These are phyloP conservation scores for Sugiyamaella sp. DNA, from an alignment of 1,139 yeast species.

Conservation along the genomic window DNA sequence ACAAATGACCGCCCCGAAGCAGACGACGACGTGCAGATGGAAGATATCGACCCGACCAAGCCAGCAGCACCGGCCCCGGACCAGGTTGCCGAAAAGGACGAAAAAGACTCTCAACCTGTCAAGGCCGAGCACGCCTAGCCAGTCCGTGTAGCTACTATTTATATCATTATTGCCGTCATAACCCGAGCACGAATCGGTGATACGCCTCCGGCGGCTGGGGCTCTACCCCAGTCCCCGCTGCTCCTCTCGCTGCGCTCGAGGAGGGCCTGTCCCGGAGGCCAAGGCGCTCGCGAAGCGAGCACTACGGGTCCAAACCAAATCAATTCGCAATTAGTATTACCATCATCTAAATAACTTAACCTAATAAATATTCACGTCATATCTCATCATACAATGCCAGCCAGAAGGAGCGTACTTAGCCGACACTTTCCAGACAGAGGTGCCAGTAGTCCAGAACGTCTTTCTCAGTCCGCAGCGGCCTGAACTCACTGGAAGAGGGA, in stretches of 20 bases:
- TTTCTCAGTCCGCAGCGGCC: conserved; percentile 10
- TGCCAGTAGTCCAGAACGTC: conserved; percentile 20
- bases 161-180: too few species aligned
- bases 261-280: too few species aligned
- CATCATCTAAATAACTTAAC: not conserved
- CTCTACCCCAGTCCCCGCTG: not conserved
- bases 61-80: not conserved
- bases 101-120: not conserved
- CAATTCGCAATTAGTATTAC: not conserved
- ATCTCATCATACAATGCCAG: not conserved
- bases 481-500: not conserved
- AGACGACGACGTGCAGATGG: conserved; percentile 10
- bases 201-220: conserved; percentile 4
- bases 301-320: too few species aligned
- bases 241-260: not conserved
- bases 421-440: conserved; percentile 16
- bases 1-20: not conserved
- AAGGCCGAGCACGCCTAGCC: not conserved
- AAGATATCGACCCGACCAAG: not conserved
- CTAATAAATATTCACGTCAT: conserved; percentile 1
- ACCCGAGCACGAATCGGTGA: too few species aligned
- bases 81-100: not conserved
- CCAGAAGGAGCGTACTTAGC: not conserved
- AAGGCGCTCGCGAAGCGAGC: too few species aligned
- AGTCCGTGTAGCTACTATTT: not conserved